These are phyloP conservation scores for Amauroascus verrucosus DNA, from an alignment of 2,329 filamentous ascomycete genomes.

Conservation along the genomic window DNA sequence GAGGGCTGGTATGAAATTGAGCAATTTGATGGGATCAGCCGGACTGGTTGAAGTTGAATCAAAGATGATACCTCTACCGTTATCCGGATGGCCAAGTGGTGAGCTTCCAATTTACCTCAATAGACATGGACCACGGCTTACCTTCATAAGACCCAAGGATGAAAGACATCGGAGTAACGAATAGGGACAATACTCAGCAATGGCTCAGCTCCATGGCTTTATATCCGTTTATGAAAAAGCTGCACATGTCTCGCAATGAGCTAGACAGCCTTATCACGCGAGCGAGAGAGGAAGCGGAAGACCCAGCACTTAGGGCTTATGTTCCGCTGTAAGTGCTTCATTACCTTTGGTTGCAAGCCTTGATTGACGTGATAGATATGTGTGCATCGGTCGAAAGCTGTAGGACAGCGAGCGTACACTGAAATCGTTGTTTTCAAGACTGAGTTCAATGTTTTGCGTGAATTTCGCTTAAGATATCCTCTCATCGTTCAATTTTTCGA, in stretches of 20 bases:
- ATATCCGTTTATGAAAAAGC: constrained; percentile 36
- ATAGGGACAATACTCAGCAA: constrained; percentile 29
- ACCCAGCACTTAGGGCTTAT: constrained; percentile 34
- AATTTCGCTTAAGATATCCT: neutral
- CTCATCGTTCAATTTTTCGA: neutral
- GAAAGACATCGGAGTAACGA: constrained; percentile 34
- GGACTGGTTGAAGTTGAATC: constrained; percentile 61
- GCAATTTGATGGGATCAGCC: constrained; percentile 47
- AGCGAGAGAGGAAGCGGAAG: constrained; percentile 32
- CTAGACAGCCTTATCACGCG: constrained; percentile 30
- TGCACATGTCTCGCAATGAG: constrained; percentile 33
- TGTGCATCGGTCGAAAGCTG: constrained; percentile 35
- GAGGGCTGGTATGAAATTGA: constrained; percentile 51
- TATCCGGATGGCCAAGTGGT: constrained; percentile 62
- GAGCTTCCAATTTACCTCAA: constrained; percentile 20
- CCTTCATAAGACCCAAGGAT: constrained; percentile 31
- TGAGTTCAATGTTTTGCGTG: neutral
- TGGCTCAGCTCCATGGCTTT: constrained; percentile 35
- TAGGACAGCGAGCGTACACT: constrained; percentile 6
- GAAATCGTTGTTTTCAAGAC: neutral
- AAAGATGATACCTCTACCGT: constrained; percentile 54
- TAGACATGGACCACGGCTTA: constrained; percentile 17
- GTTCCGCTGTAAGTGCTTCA: constrained; percentile 34
- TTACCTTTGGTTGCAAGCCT: neutral
- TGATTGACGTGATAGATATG: constrained; percentile 29